Evolutionary conservation across 2,329 filamentous ascomycete genomes (phyloP), one percentile per base, ranked within the genome.

Genomic region (Westerdykella sp.): DNA sequence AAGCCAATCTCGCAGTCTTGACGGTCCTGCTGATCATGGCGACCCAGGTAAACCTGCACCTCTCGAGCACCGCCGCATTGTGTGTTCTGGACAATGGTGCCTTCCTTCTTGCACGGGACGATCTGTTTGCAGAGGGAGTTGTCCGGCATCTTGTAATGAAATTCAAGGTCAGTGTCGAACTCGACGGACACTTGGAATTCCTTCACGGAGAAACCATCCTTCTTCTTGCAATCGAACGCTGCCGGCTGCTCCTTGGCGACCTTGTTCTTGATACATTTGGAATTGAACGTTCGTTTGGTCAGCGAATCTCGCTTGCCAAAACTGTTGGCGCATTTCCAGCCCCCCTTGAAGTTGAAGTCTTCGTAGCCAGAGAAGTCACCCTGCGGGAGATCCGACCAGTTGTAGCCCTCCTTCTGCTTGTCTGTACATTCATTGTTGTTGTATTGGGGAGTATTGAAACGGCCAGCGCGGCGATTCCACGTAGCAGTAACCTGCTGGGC

Each of bases 41-140:
- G 50, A 16, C 83, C 79, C 45, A 78, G 68, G 51, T 75, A 71
- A 64, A 96, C 82, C 42, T 79, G 81, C 48, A 96, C 88, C 45
- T 80, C 82, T 64, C 78, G 87, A 52, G 91, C 90, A 69, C 90
- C 90, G 79, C 89, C 91, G 66, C 91, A 97, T 76, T 96, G 88
- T 48, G 74, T 80, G 78, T 96, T 96, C 70, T 80, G 71, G 57
- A 96, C 75, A 37, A 77, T 78, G 45, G 80, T 83, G 58, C 87
- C 87, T 13, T 75, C 72, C 43, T 76, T 72, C 51, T 75, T 79
- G 78, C 87, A 94, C 41, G 74, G 62, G 52, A 78, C 73, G 49
- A 79, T 81, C 58, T 94, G 85, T 73, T 86, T 91, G 81, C 91
- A 97, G 47, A 69, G 79, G 12, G 80, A 83, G 55, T 86, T 86